Percentiles rank a stretch among this genome's conserved stretches.
Conservation (phyloP, 176 grass and related monocot species). For the Avena sativa region DNA sequence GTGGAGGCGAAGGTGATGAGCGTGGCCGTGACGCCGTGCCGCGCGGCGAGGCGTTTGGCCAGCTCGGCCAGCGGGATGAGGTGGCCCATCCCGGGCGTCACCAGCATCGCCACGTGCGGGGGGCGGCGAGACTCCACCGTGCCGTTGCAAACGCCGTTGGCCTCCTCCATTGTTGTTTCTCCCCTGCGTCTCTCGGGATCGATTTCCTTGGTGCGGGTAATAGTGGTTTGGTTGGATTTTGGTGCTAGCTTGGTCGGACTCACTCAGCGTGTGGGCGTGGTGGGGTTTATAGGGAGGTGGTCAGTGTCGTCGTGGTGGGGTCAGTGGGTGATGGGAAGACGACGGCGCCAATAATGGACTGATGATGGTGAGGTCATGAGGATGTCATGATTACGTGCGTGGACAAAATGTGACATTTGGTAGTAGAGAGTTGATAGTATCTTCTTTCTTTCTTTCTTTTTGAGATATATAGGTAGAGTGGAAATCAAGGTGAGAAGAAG, state of each 20-base stretch:
- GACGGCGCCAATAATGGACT: conserved; percentile 24
- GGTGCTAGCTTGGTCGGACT: background rate
- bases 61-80: conserved; percentile 71
- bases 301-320: conserved; percentile 19
- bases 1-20: conserved; percentile 56
- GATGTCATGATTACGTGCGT: conserved; percentile 35
- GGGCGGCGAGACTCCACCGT: background rate
- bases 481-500: too few relatives aligned
- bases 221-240: background rate
- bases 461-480: too few relatives aligned
- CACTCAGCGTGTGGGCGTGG: background rate
- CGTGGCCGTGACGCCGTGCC: conserved; percentile 47
- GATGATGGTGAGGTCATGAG: conserved; percentile 19
- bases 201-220: background rate
- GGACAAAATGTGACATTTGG: background rate
- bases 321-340: background rate
- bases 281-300: conserved; percentile 23
- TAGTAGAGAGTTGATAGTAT: background rate
- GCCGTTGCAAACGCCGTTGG: conserved; percentile 3
- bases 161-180: conserved; percentile 1
- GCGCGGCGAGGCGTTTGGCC: conserved; percentile 48
- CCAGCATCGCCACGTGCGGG: conserved; percentile 57
- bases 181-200: background rate
- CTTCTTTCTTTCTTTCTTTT: too few relatives aligned
- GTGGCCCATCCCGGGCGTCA: conserved; percentile 67